Evolutionary conservation across 2,329 filamentous ascomycete species (phyloP), one percentile per base, ranked within the genome.

Genomic region (Ascochyta rabiei): DNA sequence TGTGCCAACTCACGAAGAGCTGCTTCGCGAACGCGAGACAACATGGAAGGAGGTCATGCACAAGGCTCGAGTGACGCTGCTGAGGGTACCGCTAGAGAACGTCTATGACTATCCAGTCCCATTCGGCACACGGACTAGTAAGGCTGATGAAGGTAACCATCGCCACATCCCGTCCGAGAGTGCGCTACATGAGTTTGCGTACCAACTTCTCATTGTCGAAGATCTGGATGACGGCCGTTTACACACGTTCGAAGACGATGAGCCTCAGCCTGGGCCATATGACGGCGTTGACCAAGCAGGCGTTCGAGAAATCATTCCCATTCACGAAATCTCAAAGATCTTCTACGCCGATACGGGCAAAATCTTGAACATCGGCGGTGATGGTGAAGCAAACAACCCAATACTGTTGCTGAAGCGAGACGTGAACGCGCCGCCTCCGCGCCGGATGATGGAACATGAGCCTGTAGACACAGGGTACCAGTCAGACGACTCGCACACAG

Each of bases 1-100:
- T 3, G 78, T 79, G 38, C 77, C 84, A 34, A 77, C 81, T 2
- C 80, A 83, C 16, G 76, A 86, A 75, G 75, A 85, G 72, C 76
- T 84, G 65, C 64, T 87, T 62, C 71, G 89, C 77, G 75, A 87
- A 77, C 71, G 89, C 77, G 75, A 87, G 77, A 80, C 91, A 0
- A 89, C 93, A 0, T 98, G 95, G 95, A 95, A 98, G 71, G 93
- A 99, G 72, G 92, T 96, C 35, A 88, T 97, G 57, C 93, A 98
- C 78, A 99, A 98, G 74, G 90, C 92, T 16, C 85, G 87, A 34
- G 86, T 97, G 12, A 91, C 92, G 53, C 80, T 99, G 10, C 83
- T 89, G 64, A 84, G 93, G 42, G 84, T 90, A 0, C 89, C 87
- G 0, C 75, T 88, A 28, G 79, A 83, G 37, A 70, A 81, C 34